Evolutionary conservation across 306 rosid genomes (phyloP), one percentile per base, ranked within the genome.

Genomic region (Sindora glabra): DNA sequence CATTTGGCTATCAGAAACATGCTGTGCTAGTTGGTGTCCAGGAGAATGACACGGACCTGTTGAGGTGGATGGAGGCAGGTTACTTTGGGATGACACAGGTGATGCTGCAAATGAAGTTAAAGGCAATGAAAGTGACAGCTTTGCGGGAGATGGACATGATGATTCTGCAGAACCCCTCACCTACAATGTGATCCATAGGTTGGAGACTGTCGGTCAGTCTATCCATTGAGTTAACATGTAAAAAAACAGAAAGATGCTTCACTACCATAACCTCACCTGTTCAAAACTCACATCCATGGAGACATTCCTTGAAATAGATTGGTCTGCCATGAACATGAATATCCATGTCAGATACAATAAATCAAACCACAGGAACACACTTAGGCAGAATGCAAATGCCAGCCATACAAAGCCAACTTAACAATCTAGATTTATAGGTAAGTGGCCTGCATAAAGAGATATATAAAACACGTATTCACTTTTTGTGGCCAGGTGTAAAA

Each of bases 221-320:
- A 60, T 30, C 59, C 55, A 44, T 32, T 16, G 29, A 44, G 47
- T 41, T 26, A 52, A 48, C 46, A n/a, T 4, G 23, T n/a, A 68
- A 48, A 18, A 22, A 8, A 13, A 36, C 8, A 21, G 13, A 47
- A 37, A 64, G 36, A 9, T 26, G 21, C 67, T 46, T 52, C 44
- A 68, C 37, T n/a, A 48, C 3, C 33, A 56, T 64, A 56, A 54
- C 37, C 79, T 18, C 66, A 92, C 96, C 95, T 88, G 96, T 54
- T 81, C 90, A 52, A 76, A 41, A 46, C 77, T 83, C 49, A 66
- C 74, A 73, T 92, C 98, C 46, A 74, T 67, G 10, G 96, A 88
- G 39, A 76, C 62, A 71, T 78, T 78, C 67, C 79, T 62, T 63
- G 90, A 76, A 72, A 83, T 66, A 63, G 89, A 82, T 70, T 64